Base-by-base conservation (phyloP, 352 stramenopile genomes). In the Blastocystis sp. region DNA sequence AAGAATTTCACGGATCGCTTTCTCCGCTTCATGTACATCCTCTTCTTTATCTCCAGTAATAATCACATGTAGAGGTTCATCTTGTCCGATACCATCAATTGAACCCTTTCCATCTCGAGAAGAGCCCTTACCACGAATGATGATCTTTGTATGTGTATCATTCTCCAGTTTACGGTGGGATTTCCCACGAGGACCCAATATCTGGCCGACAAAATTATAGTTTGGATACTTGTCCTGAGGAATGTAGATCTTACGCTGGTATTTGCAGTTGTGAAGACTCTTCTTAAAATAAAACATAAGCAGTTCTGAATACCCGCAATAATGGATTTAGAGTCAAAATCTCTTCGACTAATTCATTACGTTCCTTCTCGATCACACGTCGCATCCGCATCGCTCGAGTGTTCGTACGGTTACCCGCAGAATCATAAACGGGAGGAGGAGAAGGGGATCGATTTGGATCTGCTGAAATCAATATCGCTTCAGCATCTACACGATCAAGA, bases 131-230 rank as follows among this genome's bases (percentile, higher is more conserved):
- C 97, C 97, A 11, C 90, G 75, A 90, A 99, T 98, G 59, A 96
- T 95, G 91, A 99, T 99, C 92, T 98, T 99, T 92, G 96, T 98
- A 77, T 96, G 96, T 4, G 96, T 98, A 90, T 99, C 97, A 51
- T 93, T 93, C 91, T 99, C 97, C 93, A 99, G 97, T 75, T 97
- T 95, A 91, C 99, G 99, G 90, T 99, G 97, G 15, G 97, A 99
- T 90, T 98, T 98, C 13, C 97, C 97, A n/a, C 97, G 93, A 4
- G 97, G 97, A 19, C 97, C 97, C 75, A 99, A 98, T 91, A 99
- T 98, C 48, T 99, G 91, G 1, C 96, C 97, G 60, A 99, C 99
- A 91, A 99, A 99, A 92, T 99, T 99, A 92, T 99, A 99, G 3
- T 93, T 95, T 0, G 97, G 97, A 93, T 97, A 98, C 57, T 99